Conservation (phyloP, 257 asterid genomes). For the Solanum okadae region DNA sequence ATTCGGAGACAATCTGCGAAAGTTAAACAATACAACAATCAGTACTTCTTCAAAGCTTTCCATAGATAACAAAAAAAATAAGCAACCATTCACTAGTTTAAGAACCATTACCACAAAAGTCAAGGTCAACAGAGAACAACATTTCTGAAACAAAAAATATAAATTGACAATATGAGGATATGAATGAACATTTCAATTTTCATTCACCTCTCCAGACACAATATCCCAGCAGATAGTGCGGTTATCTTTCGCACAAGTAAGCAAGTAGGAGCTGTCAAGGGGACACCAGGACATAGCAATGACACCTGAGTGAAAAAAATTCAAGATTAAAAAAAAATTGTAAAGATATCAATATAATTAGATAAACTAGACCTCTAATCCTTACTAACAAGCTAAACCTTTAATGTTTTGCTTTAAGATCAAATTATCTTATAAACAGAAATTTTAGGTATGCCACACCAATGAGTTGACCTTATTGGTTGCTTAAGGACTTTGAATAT, state of each 20-base stretch:
- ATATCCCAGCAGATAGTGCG: constrained; percentile 99
- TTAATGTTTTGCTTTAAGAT: background rate
- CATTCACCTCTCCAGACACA: constrained; percentile 67
- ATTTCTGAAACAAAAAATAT: background rate
- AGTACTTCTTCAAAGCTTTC: background rate
- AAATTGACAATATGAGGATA: background rate
- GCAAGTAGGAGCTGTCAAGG: constrained; percentile 77
- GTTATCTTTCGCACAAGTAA: constrained; percentile 97
- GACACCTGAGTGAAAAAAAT: constrained; percentile 53
- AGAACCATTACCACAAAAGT: background rate
- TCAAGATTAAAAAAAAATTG: background rate
- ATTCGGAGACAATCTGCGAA: constrained; percentile 78
- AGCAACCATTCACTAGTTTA: background rate
- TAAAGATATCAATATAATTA: background rate
- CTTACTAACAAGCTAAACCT: background rate
- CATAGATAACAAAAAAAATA: background rate
- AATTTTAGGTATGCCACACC: background rate
- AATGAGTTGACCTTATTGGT: background rate
- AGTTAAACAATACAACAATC: background rate
- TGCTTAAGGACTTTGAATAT: background rate
- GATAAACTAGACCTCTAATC: background rate
- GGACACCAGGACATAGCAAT: constrained; percentile 99
- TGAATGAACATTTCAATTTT: background rate
- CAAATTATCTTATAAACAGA: background rate
- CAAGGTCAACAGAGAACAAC: background rate